Base-by-base conservation (phyloP, 257 asterid genomes). In the Solanum etuberosum region DNA sequence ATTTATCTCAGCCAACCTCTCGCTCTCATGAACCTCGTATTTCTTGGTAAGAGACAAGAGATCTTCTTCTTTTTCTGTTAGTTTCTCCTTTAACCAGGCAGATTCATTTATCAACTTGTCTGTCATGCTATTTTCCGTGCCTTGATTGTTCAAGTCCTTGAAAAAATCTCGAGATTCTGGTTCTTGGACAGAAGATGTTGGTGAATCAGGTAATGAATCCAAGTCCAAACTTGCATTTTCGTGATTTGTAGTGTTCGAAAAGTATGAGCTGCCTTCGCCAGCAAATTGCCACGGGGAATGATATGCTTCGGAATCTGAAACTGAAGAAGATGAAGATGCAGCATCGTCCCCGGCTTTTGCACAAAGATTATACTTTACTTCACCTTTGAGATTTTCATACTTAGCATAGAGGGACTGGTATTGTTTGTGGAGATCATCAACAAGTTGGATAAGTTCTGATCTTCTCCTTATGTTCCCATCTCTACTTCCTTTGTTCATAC, bases 401-500 rank as follows among this genome's bases (percentile, higher is more conserved):
- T 92, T 89, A 38, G 88, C 88, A 90, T 93, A 93, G 1, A 95
- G 87, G 11, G 94, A 91, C 23, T 94, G 93, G 87, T 95, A 97
- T 54, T 94, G 96, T 87, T 94, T 89, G 72, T 94, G 94, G 91
- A 95, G 87, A 43, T 95, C 98, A 83, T 94, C 94, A n/a, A 94
- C 89, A 25, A 95, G 94, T 9, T 93, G 92, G 61, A 90, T 84
- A 11, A 92, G 94, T 88, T 94, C 95, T 0, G 94, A 21, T 76
- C 91, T 94, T 84, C 88, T 94, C 93, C 88, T 93, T 61, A 67
- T 32, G 89, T 92, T 94, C 89, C 92, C 93, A 8, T 95, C 98
- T 86, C 90, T 92, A 74, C 91, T 93, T 34, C 93, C 95, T 21
- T 91, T 90, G 90, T 91, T 89, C 83, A 96, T 48, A 31, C 88